Base-by-base conservation (phyloP, 306 rosid species). In the Alnus glutinosa region DNA sequence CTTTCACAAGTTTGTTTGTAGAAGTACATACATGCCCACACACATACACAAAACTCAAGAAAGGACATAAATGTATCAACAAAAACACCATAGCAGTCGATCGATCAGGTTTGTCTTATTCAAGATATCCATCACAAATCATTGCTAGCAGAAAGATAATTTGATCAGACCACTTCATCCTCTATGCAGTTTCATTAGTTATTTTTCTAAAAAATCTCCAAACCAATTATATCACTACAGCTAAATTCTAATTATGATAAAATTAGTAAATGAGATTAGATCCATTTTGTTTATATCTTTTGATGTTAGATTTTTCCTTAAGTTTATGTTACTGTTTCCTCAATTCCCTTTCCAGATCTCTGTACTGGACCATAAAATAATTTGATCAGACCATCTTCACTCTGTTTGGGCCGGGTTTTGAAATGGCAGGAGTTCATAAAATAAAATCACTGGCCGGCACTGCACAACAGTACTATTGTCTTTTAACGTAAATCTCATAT, bases 271-370 rank as follows among this genome's bases (percentile, higher is more conserved):
- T 66, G 37, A 64, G 42, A 44, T 66, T 48, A 10, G 51, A 62
- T 70, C 59, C 13, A 70, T 4, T 9, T 59, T 47, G 47, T 9
- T 9, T 57, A 10, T 9, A 39, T n/a, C 52, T 30, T 74, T 30
- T 16, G 9, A 62, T 70, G 23, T 30, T 36, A 2, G 23, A 44
- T 19, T 47, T 42, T 50, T 32, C 63, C n/a, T 70, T 34, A 34
- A 55, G 57, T 44, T 52, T 0, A 9, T 64, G 14, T 36, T 58
- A 80, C 77, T 46, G 52, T 70, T 13, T 69, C 14, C 47, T 23
- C 11, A 79, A 71, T 78, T 73, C 58, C 70, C 13, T 23, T 63
- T 86, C 23, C 89, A 91, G 97, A 83, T 89, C 57, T 69, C 84
- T 52, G 63, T 91, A 9, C 15, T 50, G 75, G 89, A 86, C 34